A percentile compares a stretch with the other conserved stretches of the same genome.
phyloP scores from a whole-genome alignment of 169 alveolate genomes.

The Cryptosporidium meleagridis region DNA sequence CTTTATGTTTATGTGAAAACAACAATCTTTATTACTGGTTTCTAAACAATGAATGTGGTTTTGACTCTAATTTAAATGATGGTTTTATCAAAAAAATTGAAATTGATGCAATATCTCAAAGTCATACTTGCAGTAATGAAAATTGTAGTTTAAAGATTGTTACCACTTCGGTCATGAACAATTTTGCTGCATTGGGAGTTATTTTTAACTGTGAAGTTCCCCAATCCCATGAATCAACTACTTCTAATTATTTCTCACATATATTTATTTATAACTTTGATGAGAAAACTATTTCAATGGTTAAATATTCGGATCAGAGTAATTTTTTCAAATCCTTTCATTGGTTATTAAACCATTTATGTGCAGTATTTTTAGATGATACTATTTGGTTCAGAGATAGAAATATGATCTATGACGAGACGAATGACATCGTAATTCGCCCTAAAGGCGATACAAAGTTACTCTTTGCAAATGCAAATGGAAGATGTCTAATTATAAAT shows the following conservation, averaged over 20 bases:
- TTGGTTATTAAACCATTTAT: conserved; percentile 2
- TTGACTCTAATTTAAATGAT: neutral
- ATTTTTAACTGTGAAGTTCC: conserved; percentile 29
- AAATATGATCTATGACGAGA: neutral
- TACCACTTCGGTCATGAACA: neutral
- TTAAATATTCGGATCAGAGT: conserved; percentile 1
- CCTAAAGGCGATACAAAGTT: conserved; percentile 62
- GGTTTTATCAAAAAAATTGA: neutral
- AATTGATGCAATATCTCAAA: neutral
- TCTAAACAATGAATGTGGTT: neutral
- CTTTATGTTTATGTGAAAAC: conserved; percentile 25
- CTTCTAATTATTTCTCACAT: conserved; percentile 10
- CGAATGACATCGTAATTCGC: conserved; percentile 38
- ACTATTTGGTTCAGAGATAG: conserved; percentile 42
- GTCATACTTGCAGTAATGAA: conserved; percentile 11
- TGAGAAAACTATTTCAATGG: neutral
- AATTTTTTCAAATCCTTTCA: conserved; percentile 38
- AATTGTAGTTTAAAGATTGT: neutral
- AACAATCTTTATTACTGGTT: conserved; percentile 17
- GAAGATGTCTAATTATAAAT: conserved; percentile 21
- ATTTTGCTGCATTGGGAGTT: conserved; percentile 47
- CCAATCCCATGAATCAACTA: neutral
- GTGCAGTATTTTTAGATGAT: conserved; percentile 38
- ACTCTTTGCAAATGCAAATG: conserved; percentile 24
- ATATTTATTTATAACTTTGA: conserved; percentile 4